Evolutionary conservation across 164 flowering plant species (phyloP).

Genomic region (Liriodendron chinense): DNA sequence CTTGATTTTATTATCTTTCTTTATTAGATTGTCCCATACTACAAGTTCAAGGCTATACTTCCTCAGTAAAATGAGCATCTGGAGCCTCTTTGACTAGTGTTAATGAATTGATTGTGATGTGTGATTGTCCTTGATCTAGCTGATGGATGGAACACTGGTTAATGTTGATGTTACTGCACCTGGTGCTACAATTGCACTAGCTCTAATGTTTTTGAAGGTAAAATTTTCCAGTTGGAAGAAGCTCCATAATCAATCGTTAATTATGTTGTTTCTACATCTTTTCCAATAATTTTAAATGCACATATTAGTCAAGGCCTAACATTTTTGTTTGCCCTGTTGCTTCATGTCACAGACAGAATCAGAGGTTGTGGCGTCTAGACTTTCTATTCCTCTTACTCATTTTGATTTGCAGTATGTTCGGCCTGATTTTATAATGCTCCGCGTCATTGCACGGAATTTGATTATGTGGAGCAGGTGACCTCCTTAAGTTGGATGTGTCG

Average conservation of each 20-base stretch:
- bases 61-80: neutral
- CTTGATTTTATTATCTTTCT: neutral
- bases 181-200: conserved; percentile 90
- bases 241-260: neutral
- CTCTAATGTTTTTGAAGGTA: conserved; percentile 87
- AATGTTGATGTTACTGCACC: conserved; percentile 98
- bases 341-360: conserved; percentile 76
- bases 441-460: conserved; percentile 89
- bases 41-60: conserved; percentile 1
- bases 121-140: conserved; percentile 31
- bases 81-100: too few relatives aligned
- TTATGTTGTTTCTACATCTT: neutral
- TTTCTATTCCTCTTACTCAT: conserved; percentile 71
- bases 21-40: neutral
- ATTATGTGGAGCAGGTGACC: conserved; percentile 93
- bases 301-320: neutral
- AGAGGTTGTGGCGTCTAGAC: conserved; percentile 55
- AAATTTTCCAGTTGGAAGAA: neutral
- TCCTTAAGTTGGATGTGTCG: conserved; percentile 8
- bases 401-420: conserved; percentile 90
- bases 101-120: neutral
- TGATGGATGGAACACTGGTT: conserved; percentile 64
- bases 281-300: neutral
- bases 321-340: neutral
- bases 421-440: conserved; percentile 97